These are phyloP conservation scores for Neurospora discreta DNA, from an alignment of 495 filamentous ascomycete genomes.

Conservation along the genomic window DNA sequence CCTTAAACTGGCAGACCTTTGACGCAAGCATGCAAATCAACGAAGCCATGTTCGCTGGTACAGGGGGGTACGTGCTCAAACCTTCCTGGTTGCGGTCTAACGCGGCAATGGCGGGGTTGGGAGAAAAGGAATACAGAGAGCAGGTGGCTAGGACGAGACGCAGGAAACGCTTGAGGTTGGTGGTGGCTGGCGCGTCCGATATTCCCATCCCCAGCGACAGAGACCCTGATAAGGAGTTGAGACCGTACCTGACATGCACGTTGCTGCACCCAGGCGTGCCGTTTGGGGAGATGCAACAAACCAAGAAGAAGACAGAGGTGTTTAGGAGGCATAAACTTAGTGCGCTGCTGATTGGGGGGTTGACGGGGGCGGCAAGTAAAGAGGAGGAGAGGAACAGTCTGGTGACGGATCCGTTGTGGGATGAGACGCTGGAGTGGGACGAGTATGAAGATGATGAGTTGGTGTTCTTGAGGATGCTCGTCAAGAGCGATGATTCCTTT, in stretches of 20 bases:
- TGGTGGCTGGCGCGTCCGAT: conserved; percentile 40
- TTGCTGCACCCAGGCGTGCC: conserved; percentile 28
- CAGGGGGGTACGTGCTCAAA: conserved; percentile 44
- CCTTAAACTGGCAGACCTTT: conserved; percentile 49
- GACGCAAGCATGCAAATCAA: conserved; percentile 43
- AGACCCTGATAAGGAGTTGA: conserved; percentile 23
- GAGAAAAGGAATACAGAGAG: not conserved
- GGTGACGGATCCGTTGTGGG: conserved; percentile 38
- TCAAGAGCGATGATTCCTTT: conserved; percentile 44
- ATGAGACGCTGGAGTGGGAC: conserved; percentile 40
- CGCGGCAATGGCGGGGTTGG: conserved; percentile 23
- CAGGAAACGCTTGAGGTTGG: conserved; percentile 27
- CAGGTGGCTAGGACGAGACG: conserved; percentile 15
- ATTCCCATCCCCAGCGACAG: conserved; percentile 29
- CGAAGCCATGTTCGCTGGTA: conserved; percentile 43
- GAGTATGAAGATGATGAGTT: conserved; percentile 43
- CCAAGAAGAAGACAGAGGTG: conserved; percentile 39
- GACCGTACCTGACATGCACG: conserved; percentile 44
- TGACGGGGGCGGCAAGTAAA: not conserved
- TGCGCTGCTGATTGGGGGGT: conserved; percentile 24
- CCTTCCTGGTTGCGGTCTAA: conserved; percentile 36
- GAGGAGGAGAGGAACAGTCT: conserved; percentile 32
- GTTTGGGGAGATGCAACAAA: conserved; percentile 18
- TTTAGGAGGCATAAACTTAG: conserved; percentile 37
- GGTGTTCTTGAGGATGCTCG: conserved; percentile 38